These are phyloP conservation scores for Nicotiana otophora DNA, from an alignment of 257 asterid genomes.

Conservation along the genomic window DNA sequence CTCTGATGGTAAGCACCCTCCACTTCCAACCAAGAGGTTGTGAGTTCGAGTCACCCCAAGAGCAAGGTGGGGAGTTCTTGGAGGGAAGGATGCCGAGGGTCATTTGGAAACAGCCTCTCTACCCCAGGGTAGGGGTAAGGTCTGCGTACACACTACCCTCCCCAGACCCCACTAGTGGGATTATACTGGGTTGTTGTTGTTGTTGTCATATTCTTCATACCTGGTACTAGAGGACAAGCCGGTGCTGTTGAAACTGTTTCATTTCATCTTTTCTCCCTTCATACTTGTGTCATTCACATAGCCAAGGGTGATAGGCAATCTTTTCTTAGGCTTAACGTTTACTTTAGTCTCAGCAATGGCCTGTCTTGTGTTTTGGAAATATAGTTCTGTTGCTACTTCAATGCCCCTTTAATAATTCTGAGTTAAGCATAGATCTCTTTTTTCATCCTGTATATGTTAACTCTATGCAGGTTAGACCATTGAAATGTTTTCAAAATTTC, in stretches of 20 bases:
- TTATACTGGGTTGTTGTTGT: too few relatives aligned
- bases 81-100: too few relatives aligned
- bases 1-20: too few relatives aligned
- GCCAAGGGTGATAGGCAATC: not conserved
- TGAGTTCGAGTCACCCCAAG: too few relatives aligned
- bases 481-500: slow-evolving; percentile 62
- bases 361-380: not conserved
- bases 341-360: not conserved
- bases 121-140: too few relatives aligned
- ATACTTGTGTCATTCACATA: not conserved
- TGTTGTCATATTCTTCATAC: not conserved
- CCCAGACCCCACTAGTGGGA: too few relatives aligned
- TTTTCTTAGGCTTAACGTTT: not conserved
- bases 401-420: not conserved
- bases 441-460: not conserved
- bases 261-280: not conserved
- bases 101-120: too few relatives aligned
- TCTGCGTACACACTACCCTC: too few relatives aligned
- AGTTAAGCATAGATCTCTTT: not conserved
- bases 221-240: not conserved
- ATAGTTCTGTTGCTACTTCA: not conserved
- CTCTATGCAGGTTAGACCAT: slow-evolving; percentile 61
- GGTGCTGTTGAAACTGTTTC: not conserved
- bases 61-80: too few relatives aligned
- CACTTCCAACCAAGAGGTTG: too few relatives aligned